These are phyloP conservation scores for Cylindrotheca fusiformis DNA, from an alignment of 108 stramenopile genomes.

Conservation along the genomic window DNA sequence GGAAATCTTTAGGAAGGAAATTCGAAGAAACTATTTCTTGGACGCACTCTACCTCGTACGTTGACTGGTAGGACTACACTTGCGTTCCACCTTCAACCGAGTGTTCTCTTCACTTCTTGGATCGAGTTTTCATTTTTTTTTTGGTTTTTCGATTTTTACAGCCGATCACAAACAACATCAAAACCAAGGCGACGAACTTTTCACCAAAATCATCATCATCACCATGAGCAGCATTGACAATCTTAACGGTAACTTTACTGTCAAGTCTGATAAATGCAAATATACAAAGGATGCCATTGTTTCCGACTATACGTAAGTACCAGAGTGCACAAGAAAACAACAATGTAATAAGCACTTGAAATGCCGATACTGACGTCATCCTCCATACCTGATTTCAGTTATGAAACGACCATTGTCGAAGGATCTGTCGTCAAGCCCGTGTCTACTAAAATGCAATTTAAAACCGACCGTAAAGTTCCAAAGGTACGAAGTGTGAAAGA, in stretches of 20 bases:
- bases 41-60: no score
- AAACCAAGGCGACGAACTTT: no score
- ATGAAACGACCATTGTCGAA: slow-evolving; percentile 90
- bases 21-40: no score
- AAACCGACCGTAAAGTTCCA: slow-evolving; percentile 85
- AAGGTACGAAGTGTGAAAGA: slow-evolving; percentile 43
- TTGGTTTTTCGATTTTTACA: no score
- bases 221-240: slow-evolving; percentile 53
- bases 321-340: neutral
- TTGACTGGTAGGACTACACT: no score
- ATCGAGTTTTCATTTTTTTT: no score
- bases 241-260: slow-evolving; percentile 64
- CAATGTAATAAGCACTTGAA: neutral
- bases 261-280: slow-evolving; percentile 79
- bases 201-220: slow-evolving; percentile 3
- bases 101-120: no score
- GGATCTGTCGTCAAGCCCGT: slow-evolving; percentile 79
- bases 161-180: no score
- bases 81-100: no score
- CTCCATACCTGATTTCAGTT: slow-evolving; percentile 32
- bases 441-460: slow-evolving; percentile 78
- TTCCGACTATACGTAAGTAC: slow-evolving; percentile 82
- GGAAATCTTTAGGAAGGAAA: no score
- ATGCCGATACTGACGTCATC: neutral
- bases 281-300: slow-evolving; percentile 91